Base-by-base conservation (phyloP, 352 stramenopile species). In the Pythium coloratum region DNA sequence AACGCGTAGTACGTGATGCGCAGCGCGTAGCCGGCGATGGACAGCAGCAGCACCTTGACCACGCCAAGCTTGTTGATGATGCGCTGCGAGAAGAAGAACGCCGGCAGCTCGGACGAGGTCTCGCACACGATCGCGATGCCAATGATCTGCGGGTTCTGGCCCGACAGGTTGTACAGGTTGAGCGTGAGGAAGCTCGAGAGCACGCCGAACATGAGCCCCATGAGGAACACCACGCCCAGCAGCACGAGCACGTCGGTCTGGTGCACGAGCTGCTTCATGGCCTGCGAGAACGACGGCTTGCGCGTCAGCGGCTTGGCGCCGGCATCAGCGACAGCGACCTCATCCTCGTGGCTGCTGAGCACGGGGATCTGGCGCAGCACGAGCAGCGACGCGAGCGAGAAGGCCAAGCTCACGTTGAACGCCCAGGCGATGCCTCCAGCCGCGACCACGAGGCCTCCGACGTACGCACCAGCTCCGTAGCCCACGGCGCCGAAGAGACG, bases 121-220 rank as follows among this genome's bases (percentile, higher is more conserved):
- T 95, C 83, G 61, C 84, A 91, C 77, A 88, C 76, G 59, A 92
- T 92, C 14, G 81, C 84, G 9, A 91, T 73, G n/a, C 86, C 84
- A 38, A 95, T 88, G 64, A 95, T 91, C 64, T 89, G 72, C 38
- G 84, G 74, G 53, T 91, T 89, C 32, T 79, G 55, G 38, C 74
- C 77, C 60, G 81, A 91, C 16, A 95, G 69, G 58, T 93, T 92
- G 76, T 90, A 93, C 26, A 95, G 68, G 55, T 95, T 89, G 44
- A 95, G 70, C 32, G 81, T 90, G 55, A 95, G 80, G 67, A 91
- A 95, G 73, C 81, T 91, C n/a, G 80, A 89, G 51, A 95, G 71
- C 58, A 91, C 83, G 62, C 86, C 86, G 61, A 80, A 92, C 84
- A 93, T 93, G 57, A 91, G 73, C 0, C 84, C 83, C 80, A 91